Base-by-base conservation (phyloP, 345 rosid species). In the Eucalyptus tenuipes region DNA sequence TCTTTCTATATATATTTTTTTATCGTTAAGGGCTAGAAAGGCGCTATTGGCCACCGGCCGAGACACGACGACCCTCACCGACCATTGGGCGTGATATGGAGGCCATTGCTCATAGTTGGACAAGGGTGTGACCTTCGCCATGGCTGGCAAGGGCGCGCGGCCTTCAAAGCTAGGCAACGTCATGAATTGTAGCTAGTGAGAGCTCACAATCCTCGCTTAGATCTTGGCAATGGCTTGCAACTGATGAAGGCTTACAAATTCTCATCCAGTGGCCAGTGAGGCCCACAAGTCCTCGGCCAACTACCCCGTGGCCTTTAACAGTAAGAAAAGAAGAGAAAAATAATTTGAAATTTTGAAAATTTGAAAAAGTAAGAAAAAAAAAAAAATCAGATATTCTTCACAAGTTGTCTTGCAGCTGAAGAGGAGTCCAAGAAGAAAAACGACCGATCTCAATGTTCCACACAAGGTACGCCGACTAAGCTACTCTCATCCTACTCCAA, bases 141-240 rank as follows among this genome's bases (percentile, higher is more conserved):
- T 7, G 9, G 9, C 29, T 55, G 6, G 29, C 6, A 25, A 55
- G 61, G 6, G 1, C 29, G 1, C 1, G 6, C 2, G 20, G 29
- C 61, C 61, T 22, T 55, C 29, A 25, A 24, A 55, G 61, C 12
- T 22, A 25, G 29, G 61, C 29, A 22, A 55, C 29, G 3, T 22
- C 29, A 24, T 55, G 61, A 55, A 55, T 55, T 25, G 29, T 25
- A 10, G 13, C 13, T 55, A 20, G 29, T 55, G 61, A 55, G 61
- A 24, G 29, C 61, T 55, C 61, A 10, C 27, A 1, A 0, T 10
- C 0, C 13, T 55, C 2, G 29, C 29, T 55, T 5, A 24, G 5
- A 55, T 55, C 29, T 10, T 22, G 61, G 29, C 61, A 55, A 55
- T 18, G 61, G 29, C 29, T 55, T 0, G 13, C 61, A 24, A 24